A percentile compares a stretch with the other conserved stretches of the same genome.
Conservation (phyloP, 2,329 filamentous ascomycete species). For the Dothideomycetes sp. region DNA sequence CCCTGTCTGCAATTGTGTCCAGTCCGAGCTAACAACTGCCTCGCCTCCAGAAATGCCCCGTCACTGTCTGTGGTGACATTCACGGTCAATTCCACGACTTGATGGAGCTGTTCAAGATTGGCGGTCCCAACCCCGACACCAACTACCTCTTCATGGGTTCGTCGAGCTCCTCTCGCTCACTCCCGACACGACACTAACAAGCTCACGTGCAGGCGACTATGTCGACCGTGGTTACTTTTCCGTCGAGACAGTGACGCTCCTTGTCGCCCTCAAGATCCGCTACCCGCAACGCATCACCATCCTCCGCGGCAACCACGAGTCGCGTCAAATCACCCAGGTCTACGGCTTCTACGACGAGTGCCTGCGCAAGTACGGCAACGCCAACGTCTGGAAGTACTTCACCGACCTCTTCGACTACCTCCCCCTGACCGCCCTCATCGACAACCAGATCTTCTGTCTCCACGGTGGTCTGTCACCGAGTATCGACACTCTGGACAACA, state of each 20-base stretch:
- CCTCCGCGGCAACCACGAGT: constrained; percentile 67
- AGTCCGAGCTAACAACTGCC: constrained; percentile 4
- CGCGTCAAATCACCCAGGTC: constrained; percentile 67
- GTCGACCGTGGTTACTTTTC: constrained; percentile 99
- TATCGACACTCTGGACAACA: constrained; percentile 66
- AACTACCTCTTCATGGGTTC: constrained; percentile 99
- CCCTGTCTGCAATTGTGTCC: background rate
- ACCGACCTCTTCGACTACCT: constrained; percentile 73
- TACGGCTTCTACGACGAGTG: constrained; percentile 75
- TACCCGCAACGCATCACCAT: constrained; percentile 65
- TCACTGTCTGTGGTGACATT: constrained; percentile 97
- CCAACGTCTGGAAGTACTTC: constrained; percentile 70
- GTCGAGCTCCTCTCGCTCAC: constrained; percentile 22
- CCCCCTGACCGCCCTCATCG: constrained; percentile 62
- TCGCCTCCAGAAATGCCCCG: constrained; percentile 70
- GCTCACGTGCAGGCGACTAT: constrained; percentile 64
- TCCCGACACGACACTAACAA: constrained; percentile 9
- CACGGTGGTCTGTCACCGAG: constrained; percentile 64
- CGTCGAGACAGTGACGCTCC: constrained; percentile 92
- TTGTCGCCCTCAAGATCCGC: constrained; percentile 94
- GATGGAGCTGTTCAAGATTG: constrained; percentile 99
- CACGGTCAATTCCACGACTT: constrained; percentile 98
- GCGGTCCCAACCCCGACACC: constrained; percentile 93
- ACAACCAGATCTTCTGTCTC: constrained; percentile 64
- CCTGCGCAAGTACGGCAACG: constrained; percentile 67